A percentile compares a stretch with the other conserved stretches of the same genome.
Conservation (phyloP, 2,329 filamentous ascomycete species). For the Penicillium sp. region DNA sequence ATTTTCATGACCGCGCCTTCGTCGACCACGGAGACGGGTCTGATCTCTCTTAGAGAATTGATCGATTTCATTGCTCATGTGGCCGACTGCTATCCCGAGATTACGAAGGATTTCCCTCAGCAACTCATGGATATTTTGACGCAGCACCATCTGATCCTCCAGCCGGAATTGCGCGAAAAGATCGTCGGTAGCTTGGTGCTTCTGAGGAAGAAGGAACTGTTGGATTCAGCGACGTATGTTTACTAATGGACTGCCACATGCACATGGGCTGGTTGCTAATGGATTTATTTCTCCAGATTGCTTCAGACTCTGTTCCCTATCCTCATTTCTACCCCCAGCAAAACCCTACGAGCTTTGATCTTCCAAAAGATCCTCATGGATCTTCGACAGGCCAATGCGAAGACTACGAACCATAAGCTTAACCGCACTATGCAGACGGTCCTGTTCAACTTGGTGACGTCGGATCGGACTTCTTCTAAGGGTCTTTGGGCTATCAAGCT, state of each 20-base stretch:
- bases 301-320: slow-evolving; percentile 92
- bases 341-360: slow-evolving; percentile 73
- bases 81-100: slow-evolving; percentile 80
- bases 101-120: slow-evolving; percentile 66
- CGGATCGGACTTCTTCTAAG: slow-evolving; percentile 73
- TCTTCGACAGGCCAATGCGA: slow-evolving; percentile 75
- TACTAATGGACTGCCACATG: no score
- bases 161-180: slow-evolving; percentile 83
- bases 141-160: slow-evolving; percentile 71
- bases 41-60: slow-evolving; percentile 78
- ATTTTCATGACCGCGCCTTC: slow-evolving; percentile 80
- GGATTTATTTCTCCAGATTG: slow-evolving; percentile 49
- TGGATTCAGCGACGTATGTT: slow-evolving; percentile 66
- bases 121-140: slow-evolving; percentile 74
- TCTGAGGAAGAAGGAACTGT: slow-evolving; percentile 79
- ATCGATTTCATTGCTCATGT: slow-evolving; percentile 91
- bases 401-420: slow-evolving; percentile 79
- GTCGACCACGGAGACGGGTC: slow-evolving; percentile 65
- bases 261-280: no score
- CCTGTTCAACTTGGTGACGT: slow-evolving; percentile 80
- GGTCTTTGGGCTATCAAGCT: slow-evolving; percentile 94
- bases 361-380: slow-evolving; percentile 87
- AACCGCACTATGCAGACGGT: slow-evolving; percentile 91
- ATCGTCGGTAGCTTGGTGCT: slow-evolving; percentile 83
- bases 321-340: slow-evolving; percentile 82